phyloP scores from a whole-genome alignment of 139 green algal species.

The Chlorella sp. region DNA sequence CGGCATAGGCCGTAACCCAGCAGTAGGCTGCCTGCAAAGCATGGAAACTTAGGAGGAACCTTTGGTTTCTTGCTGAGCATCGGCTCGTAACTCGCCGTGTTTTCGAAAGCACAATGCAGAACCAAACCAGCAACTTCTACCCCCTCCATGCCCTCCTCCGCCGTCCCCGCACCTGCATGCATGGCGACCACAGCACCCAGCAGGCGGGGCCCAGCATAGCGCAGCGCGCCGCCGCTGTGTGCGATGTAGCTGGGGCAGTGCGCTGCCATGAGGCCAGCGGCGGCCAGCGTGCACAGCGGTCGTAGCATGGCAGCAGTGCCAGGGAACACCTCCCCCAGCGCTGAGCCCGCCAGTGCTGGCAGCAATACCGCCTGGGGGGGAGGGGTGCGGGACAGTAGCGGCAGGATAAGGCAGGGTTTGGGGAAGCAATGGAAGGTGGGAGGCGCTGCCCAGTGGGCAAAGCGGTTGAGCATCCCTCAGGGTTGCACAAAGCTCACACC shows the following conservation, averaged over 20 bases:
- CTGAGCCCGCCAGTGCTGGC: slow-evolving; percentile 68
- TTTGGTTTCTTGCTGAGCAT: no score
- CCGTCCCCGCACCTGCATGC: slow-evolving; percentile 58
- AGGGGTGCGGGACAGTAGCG: background rate
- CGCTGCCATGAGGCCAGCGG: slow-evolving; percentile 57
- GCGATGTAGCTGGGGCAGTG: slow-evolving; percentile 71
- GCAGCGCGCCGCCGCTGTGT: slow-evolving; percentile 38
- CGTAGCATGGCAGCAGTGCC: slow-evolving; percentile 24
- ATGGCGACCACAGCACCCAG: slow-evolving; percentile 59
- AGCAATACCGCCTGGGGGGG: slow-evolving; percentile 75
- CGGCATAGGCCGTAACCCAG: slow-evolving; percentile 61
- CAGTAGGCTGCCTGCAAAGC: slow-evolving; percentile 60
- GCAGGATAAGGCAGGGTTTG: no score
- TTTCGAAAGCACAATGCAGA: no score
- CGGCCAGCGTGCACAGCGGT: slow-evolving; percentile 37
- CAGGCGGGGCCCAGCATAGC: slow-evolving; percentile 49
- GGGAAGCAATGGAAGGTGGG: background rate
- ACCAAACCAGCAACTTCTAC: no score
- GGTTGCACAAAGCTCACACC: no score
- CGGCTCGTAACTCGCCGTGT: no score
- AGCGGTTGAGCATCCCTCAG: no score
- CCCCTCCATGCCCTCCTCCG: no score
- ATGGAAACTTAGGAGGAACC: background rate
- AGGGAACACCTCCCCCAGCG: slow-evolving; percentile 65
- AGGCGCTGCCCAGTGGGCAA: background rate